phyloP scores from a whole-genome alignment of 768 basidiomycete genomes.

The Strobilomyces confusus region DNA sequence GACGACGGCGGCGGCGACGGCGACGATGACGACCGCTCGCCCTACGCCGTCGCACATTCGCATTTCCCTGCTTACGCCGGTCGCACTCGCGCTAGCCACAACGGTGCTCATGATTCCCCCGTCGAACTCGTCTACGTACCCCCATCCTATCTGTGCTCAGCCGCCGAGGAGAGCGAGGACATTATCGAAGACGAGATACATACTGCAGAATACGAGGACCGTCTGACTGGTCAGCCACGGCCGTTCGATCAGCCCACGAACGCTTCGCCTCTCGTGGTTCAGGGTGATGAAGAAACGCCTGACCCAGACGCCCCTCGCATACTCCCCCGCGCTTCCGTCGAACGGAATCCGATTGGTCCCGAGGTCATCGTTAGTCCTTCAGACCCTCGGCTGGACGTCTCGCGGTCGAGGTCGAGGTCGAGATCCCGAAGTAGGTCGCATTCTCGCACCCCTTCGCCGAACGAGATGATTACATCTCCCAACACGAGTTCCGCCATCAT shows the following conservation, averaged over 20 bases:
- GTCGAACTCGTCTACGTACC: constrained; percentile 76
- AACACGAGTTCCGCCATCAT: constrained; percentile 7
- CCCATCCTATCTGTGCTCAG: constrained; percentile 31
- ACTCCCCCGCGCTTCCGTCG: constrained; percentile 13
- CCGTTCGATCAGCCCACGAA: constrained; percentile 12
- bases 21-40: constrained; percentile 18
- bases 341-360: constrained; percentile 16
- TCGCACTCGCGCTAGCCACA: constrained; percentile 1
- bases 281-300: constrained; percentile 3
- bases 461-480: constrained; percentile 11
- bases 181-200: constrained; percentile 19
- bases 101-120: constrained; percentile 41
- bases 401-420: constrained; percentile 29
- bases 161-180: constrained; percentile 16
- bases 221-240: constrained; percentile 9
- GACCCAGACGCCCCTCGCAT: constrained; percentile 12
- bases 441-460: constrained; percentile 46
- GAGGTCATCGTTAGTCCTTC: constrained; percentile 36
- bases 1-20: too few relatives aligned
- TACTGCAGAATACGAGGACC: constrained; percentile 18
- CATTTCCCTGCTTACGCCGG: constrained; percentile 9
- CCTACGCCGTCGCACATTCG: constrained; percentile 11
- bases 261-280: background rate
- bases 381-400: constrained; percentile 31
- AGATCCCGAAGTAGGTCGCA: constrained; percentile 37